These are phyloP conservation scores for Durotheca rogersii DNA, from an alignment of 495 filamentous ascomycete genomes.

Conservation along the genomic window DNA sequence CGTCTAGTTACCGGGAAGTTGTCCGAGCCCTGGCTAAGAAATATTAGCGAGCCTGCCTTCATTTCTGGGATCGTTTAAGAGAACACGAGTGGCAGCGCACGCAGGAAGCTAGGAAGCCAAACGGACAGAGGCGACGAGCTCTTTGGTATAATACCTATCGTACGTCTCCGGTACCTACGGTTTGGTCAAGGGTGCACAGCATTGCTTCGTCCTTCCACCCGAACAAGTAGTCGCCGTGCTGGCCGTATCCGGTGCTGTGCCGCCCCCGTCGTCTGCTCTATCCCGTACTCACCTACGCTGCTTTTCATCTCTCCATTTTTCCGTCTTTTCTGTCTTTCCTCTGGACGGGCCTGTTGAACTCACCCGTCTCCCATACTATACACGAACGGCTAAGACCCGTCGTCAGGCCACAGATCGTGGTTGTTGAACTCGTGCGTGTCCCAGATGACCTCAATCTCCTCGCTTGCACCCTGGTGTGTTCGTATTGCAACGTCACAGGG, in stretches of 20 bases:
- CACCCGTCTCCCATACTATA: conserved; percentile 47
- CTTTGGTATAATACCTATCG: conserved; percentile 51
- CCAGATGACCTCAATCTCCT: conserved; percentile 46
- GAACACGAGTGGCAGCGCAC: too few species aligned
- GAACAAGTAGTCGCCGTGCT: conserved; percentile 53
- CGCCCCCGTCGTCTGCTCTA: background rate
- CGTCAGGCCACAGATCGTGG: conserved; percentile 40
- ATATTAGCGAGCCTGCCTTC: too few species aligned
- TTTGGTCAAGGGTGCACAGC: conserved; percentile 40
- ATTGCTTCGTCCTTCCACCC: conserved; percentile 48
- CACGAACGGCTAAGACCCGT: conserved; percentile 47
- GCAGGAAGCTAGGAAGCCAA: too few species aligned
- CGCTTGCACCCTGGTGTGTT: too few species aligned
- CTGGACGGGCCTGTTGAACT: too few species aligned
- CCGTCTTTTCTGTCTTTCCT: too few species aligned
- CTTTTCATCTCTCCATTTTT: background rate
- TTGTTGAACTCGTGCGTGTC: conserved; percentile 42
- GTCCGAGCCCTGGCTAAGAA: conserved; percentile 20
- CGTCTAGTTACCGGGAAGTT: conserved; percentile 29
- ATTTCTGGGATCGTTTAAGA: too few species aligned
- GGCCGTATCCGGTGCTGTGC: conserved; percentile 42
- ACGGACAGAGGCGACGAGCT: conserved; percentile 1
- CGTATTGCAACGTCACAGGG: too few species aligned
- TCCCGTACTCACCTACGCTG: background rate
- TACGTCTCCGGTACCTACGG: conserved; percentile 42